Evolutionary conservation across 1,284 basidiomycete genomes (phyloP).

Genomic region (Taiwanofungus camphoratus): DNA sequence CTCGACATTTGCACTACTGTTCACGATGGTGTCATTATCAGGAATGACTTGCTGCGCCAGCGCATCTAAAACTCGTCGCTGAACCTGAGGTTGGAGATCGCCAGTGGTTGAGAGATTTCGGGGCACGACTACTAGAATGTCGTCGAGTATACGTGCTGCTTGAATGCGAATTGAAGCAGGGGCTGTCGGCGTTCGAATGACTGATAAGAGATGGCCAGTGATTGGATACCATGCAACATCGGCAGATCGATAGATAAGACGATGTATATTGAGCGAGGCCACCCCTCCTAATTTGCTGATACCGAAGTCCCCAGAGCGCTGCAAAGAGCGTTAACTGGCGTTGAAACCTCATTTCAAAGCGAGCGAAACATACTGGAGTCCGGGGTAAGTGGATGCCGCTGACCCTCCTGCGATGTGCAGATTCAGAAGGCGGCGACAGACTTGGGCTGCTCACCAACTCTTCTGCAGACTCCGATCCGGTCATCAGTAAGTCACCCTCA

Average conservation of each 20-base stretch:
- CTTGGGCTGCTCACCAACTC: constrained; percentile 33
- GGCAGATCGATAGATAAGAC: constrained; percentile 76
- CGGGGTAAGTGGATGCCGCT: constrained; percentile 82
- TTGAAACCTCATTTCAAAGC: neutral
- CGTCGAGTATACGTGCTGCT: constrained; percentile 81
- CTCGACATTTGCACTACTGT: constrained; percentile 53
- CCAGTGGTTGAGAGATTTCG: constrained; percentile 58
- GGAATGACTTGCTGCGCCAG: constrained; percentile 77
- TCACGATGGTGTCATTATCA: constrained; percentile 39
- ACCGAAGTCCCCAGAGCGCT: constrained; percentile 82
- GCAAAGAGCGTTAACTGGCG: constrained; percentile 4
- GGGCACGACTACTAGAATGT: constrained; percentile 69
- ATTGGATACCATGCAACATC: constrained; percentile 84
- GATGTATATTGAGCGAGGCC: constrained; percentile 75
- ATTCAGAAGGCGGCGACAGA: constrained; percentile 37
- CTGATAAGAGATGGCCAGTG: constrained; percentile 71
- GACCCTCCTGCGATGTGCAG: constrained; percentile 62
- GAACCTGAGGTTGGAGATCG: constrained; percentile 64
- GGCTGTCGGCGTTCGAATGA: constrained; percentile 62
- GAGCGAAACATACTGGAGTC: constrained; percentile 51
- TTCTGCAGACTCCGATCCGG: constrained; percentile 35
- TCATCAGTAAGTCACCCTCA: constrained; percentile 30
- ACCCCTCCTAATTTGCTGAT: constrained; percentile 82
- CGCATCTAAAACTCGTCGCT: constrained; percentile 78
- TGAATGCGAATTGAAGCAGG: constrained; percentile 82